Percentiles rank a stretch among this genome's conserved stretches.
phyloP scores from a whole-genome alignment of 2,329 filamentous ascomycete species.

The Monilinia laxa region DNA sequence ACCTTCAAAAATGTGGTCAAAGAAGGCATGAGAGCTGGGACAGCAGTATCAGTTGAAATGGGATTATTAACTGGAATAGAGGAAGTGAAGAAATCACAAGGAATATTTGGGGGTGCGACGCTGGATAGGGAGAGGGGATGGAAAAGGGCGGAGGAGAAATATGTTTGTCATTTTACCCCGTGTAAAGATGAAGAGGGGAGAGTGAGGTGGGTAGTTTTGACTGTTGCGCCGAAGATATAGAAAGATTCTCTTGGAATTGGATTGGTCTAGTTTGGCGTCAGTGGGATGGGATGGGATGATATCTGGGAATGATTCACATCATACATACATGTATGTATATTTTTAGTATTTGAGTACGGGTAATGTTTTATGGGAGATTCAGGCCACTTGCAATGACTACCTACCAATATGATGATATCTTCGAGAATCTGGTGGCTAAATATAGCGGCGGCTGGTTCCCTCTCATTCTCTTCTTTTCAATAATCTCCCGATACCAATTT shows the following conservation, averaged over 20 bases:
- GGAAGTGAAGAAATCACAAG: constrained; percentile 29
- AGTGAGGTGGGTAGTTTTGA: constrained; percentile 42
- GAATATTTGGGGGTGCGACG: constrained; percentile 26
- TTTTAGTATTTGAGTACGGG: not conserved
- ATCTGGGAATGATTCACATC: not conserved
- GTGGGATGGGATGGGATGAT: not conserved
- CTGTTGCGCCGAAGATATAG: constrained; percentile 35
- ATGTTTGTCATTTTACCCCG: constrained; percentile 46
- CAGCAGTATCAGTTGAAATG: constrained; percentile 38
- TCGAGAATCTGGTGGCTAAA: no score
- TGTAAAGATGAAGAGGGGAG: constrained; percentile 43
- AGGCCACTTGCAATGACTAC: not conserved
- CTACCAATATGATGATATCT: no score
- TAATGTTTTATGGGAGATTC: not conserved
- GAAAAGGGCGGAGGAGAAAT: constrained; percentile 34
- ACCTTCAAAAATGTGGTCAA: constrained; percentile 48
- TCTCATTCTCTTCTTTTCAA: no score
- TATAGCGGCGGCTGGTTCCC: no score
- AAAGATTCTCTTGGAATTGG: not conserved
- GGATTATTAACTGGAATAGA: constrained; percentile 33
- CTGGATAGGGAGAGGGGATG: constrained; percentile 15
- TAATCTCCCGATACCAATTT: no score
- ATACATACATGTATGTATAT: not conserved
- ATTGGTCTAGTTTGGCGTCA: not conserved
- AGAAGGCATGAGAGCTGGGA: constrained; percentile 35